Percentiles rank a stretch among this genome's conserved stretches.
phyloP scores from a whole-genome alignment of 1,284 basidiomycete genomes.

The Lentinula novae-zelandiae region DNA sequence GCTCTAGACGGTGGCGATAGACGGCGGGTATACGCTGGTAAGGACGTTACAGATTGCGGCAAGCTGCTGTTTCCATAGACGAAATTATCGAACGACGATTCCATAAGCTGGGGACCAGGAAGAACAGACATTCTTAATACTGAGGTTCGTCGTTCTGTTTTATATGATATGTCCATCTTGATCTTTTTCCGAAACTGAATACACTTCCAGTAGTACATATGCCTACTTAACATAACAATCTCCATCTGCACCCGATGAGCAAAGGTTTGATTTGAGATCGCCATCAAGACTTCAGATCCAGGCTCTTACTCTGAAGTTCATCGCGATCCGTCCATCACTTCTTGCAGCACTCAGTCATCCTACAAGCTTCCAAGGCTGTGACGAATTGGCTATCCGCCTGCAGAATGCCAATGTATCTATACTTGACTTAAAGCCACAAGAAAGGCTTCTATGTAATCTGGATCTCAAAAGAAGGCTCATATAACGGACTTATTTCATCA shows the following conservation, averaged over 20 bases:
- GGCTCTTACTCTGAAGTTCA: neutral
- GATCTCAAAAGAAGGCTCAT: neutral
- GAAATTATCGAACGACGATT: slow-evolving; percentile 2
- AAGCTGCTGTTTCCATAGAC: slow-evolving; percentile 4
- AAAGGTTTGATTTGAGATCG: neutral
- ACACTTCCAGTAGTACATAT: neutral
- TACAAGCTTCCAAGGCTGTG: neutral
- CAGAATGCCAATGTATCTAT: neutral
- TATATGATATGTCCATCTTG: neutral
- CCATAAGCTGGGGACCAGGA: neutral
- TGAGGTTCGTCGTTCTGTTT: neutral
- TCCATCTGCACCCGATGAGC: neutral
- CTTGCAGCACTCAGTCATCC: neutral
- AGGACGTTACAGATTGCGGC: slow-evolving; percentile 12
- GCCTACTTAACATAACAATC: neutral
- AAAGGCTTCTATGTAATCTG: neutral
- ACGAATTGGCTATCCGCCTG: neutral
- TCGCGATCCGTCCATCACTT: neutral
- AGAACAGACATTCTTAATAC: neutral
- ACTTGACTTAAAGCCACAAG: neutral
- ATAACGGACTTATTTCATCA: too few species aligned
- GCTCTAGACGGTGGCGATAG: neutral
- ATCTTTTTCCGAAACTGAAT: neutral
- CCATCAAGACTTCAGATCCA: neutral
- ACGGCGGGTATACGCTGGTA: slow-evolving; percentile 16